phyloP scores from a whole-genome alignment of 1,139 yeast genomes.

The Geotrichum histeridarum region DNA sequence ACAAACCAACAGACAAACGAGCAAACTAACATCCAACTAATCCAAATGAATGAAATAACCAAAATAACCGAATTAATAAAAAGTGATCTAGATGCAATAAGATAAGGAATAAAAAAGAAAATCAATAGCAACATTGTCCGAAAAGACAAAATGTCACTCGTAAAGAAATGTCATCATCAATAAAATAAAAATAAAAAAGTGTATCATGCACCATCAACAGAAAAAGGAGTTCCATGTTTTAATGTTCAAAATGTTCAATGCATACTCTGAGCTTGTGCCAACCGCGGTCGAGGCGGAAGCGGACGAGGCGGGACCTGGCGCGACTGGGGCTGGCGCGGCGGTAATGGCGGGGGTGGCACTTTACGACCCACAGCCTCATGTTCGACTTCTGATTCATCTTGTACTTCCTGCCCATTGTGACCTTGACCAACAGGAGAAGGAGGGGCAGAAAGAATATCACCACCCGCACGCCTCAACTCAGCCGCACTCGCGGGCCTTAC shows the following conservation, averaged over 20 bases:
- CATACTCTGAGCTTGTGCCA: neutral
- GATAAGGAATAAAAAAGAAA: neutral
- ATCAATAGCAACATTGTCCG: neutral
- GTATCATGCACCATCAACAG: no score
- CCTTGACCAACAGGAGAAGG: no score
- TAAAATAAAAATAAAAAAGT: no score
- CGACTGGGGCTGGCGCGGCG: no score
- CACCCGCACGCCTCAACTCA: no score
- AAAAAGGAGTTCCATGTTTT: no score
- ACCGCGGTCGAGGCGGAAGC: conserved; percentile 12
- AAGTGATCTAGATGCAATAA: neutral
- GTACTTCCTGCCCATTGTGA: no score
- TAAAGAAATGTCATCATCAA: no score
- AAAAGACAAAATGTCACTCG: neutral
- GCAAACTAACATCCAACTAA: neutral
- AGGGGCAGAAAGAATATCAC: no score
- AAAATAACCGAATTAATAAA: conserved; percentile 3
- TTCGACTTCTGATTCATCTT: no score
- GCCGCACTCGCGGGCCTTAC: neutral
- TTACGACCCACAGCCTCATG: neutral
- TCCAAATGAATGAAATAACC: conserved; percentile 4
- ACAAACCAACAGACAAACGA: neutral
- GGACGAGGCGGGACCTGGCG: neutral
- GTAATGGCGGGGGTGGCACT: conserved; percentile 2
- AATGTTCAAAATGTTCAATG: no score